phyloP scores from a whole-genome alignment of 345 rosid species.

The Carallia pectinifolia region DNA sequence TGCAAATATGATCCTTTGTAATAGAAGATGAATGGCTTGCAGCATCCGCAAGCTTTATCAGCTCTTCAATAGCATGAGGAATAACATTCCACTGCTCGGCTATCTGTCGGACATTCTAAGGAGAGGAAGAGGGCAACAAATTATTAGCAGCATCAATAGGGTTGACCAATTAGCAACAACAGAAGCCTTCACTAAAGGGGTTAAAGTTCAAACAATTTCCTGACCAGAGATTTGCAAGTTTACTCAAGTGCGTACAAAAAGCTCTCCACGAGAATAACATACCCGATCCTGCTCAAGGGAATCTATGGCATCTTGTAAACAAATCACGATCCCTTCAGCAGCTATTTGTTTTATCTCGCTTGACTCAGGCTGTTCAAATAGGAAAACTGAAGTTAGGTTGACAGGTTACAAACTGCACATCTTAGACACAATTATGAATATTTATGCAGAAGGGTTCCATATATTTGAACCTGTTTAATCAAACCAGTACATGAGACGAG shows the following conservation, averaged over 20 bases:
- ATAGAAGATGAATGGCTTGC: constrained; percentile 25
- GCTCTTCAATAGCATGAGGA: constrained; percentile 78
- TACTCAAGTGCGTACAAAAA: neutral
- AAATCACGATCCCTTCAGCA: constrained; percentile 80
- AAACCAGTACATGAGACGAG: neutral
- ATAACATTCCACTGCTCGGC: constrained; percentile 82
- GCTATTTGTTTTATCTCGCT: constrained; percentile 75
- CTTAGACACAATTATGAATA: neutral
- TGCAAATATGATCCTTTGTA: constrained; percentile 49
- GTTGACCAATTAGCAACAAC: too few species aligned
- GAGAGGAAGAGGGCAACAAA: constrained; percentile 1
- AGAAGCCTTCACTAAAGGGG: neutral
- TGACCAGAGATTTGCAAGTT: neutral
- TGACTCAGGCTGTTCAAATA: constrained; percentile 66
- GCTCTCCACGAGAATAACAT: constrained; percentile 2
- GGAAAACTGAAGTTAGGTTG: constrained; percentile 19
- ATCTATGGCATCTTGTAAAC: constrained; percentile 87
- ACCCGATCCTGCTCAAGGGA: constrained; percentile 82
- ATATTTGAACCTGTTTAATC: neutral
- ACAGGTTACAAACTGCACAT: neutral
- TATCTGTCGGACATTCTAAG: constrained; percentile 51
- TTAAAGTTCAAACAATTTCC: neutral
- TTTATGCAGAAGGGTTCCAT: neutral
- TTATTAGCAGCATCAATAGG: too few species aligned
- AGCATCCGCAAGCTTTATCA: constrained; percentile 45